phyloP scores from a whole-genome alignment of 73 alveolate genomes.

The Tetrahymena malaccensis region DNA sequence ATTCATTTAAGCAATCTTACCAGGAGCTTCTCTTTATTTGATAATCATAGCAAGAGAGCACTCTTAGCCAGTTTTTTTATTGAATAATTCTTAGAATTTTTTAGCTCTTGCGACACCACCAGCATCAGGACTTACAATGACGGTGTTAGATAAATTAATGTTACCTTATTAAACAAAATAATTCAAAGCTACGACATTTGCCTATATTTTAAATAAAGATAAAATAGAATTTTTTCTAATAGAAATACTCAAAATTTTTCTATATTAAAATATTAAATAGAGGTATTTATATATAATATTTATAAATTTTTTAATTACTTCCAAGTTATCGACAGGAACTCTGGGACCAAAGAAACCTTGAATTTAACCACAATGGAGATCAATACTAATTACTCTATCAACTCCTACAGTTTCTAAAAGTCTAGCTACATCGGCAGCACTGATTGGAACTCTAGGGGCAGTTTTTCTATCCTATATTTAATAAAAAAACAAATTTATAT shows the following conservation, averaged over 20 bases:
- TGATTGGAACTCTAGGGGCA: constrained; percentile 74
- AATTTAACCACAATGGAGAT: constrained; percentile 84
- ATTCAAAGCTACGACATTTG: constrained; percentile 67
- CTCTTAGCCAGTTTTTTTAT: constrained; percentile 1
- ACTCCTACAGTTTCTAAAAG: constrained; percentile 82
- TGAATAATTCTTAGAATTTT: constrained; percentile 59
- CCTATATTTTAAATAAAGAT: not conserved
- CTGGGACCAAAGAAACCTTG: constrained; percentile 87
- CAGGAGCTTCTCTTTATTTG: constrained; percentile 75
- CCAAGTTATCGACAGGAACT: constrained; percentile 78
- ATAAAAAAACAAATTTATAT: not conserved
- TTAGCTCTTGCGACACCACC: constrained; percentile 87
- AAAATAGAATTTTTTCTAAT: not conserved
- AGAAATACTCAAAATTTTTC: too few relatives aligned
- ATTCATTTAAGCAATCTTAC: constrained; percentile 62
- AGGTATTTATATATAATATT: not conserved
- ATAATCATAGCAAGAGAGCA: constrained; percentile 76
- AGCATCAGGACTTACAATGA: constrained; percentile 92
- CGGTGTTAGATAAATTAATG: constrained; percentile 51
- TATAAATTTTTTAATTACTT: not conserved
- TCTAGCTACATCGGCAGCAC: constrained; percentile 93
- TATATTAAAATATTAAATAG: not conserved
- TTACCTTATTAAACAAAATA: constrained; percentile 49
- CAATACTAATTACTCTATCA: constrained; percentile 81
- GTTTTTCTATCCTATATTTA: constrained; percentile 64